phyloP scores from a whole-genome alignment of 1,284 basidiomycete species.

The Pseudozyma sp. region DNA sequence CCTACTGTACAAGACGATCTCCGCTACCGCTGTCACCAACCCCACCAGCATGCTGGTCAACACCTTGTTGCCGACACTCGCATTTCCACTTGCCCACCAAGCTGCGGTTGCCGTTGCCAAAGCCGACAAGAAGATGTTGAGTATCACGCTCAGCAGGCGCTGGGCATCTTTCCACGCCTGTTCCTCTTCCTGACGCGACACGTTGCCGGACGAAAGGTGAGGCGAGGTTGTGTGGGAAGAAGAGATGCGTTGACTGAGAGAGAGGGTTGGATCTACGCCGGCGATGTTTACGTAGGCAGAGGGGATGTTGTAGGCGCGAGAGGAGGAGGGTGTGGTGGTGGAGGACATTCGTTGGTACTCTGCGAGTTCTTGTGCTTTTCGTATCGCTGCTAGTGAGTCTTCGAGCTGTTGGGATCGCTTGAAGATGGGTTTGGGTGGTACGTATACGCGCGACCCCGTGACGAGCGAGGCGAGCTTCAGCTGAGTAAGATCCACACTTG shows the following conservation, averaged over 20 bases:
- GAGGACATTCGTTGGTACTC: conserved; percentile 39
- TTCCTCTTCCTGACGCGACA: conserved; percentile 13
- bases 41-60: conserved; percentile 31
- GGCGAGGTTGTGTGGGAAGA: conserved; percentile 6
- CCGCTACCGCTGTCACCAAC: conserved; percentile 31
- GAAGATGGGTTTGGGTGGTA: conserved; percentile 36
- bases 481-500: neutral
- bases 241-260: conserved; percentile 26
- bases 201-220: neutral
- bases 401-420: conserved; percentile 35
- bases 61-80: conserved; percentile 21
- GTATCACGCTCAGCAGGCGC: conserved; percentile 33
- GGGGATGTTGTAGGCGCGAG: conserved; percentile 20
- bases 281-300: conserved; percentile 33
- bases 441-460: conserved; percentile 14
- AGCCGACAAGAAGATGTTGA: conserved; percentile 43
- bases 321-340: neutral
- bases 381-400: conserved; percentile 33
- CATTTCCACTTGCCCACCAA: conserved; percentile 41
- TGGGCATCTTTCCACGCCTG: conserved; percentile 40
- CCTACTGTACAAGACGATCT: conserved; percentile 42
- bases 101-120: conserved; percentile 39
- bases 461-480: conserved; percentile 34
- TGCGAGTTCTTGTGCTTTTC: conserved; percentile 33
- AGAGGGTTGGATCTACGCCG: conserved; percentile 33